Conservation (phyloP, 179 eudicot genomes). For the Spergularia azorica region DNA sequence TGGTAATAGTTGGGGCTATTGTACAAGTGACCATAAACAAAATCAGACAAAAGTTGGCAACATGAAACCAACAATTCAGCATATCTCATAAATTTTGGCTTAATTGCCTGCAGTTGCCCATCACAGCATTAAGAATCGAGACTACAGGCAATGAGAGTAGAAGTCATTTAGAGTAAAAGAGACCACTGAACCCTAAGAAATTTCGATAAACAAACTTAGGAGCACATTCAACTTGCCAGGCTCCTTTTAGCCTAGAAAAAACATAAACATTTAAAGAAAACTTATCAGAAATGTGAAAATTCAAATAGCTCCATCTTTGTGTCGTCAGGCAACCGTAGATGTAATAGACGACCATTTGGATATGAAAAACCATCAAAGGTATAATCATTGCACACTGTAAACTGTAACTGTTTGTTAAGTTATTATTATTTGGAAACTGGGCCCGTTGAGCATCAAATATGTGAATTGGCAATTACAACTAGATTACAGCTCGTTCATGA, state of each 20-base stretch:
- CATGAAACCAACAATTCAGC: too few species aligned
- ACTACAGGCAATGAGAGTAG: not conserved
- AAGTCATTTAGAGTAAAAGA: not conserved
- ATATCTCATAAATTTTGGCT: too few species aligned
- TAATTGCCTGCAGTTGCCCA: too few species aligned
- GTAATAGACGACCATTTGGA: not conserved
- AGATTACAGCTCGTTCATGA: too few species aligned
- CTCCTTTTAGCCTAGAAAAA: not conserved
- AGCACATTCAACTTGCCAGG: not conserved
- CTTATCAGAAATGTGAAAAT: not conserved
- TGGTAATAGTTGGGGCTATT: slow-evolving; percentile 78
- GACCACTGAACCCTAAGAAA: not conserved
- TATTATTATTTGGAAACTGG: too few species aligned
- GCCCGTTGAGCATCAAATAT: too few species aligned
- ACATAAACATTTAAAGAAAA: not conserved
- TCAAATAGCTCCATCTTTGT: too few species aligned
- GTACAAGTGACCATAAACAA: slow-evolving; percentile 3
- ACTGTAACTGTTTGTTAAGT: too few species aligned
- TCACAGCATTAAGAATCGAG: not conserved
- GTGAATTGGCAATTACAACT: too few species aligned
- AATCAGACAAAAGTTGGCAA: not conserved
- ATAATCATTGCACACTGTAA: too few species aligned
- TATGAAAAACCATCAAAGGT: too few species aligned
- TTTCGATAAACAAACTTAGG: not conserved
- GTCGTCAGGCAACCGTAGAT: not conserved